These are phyloP conservation scores for Austroboletus sp. DNA, from an alignment of 1,284 basidiomycete species.

Conservation along the genomic window DNA sequence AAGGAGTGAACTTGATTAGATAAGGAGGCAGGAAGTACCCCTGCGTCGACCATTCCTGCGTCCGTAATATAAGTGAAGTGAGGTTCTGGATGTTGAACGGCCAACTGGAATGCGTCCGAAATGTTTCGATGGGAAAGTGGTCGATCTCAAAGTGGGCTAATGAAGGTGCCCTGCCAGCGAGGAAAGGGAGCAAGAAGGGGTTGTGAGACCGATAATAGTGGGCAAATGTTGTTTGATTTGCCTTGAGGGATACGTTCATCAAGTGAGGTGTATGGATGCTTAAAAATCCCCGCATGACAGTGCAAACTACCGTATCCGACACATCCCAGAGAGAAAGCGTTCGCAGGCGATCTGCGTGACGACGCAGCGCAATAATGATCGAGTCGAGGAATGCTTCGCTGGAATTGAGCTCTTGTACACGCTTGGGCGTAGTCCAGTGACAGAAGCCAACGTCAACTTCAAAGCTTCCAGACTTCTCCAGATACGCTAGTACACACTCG, in stretches of 20 bases:
- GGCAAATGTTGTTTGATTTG: constrained; percentile 1
- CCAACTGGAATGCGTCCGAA: constrained; percentile 2
- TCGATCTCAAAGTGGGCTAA: constrained; percentile 15
- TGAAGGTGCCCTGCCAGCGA: constrained; percentile 9
- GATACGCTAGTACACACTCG: constrained; percentile 2
- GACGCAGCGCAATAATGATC: constrained; percentile 1
- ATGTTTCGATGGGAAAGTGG: constrained; percentile 19
- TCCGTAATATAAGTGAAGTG: constrained; percentile 14
- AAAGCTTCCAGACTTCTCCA: constrained; percentile 10
- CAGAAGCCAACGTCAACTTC: constrained; percentile 12
- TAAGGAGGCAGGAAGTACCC: constrained; percentile 12
- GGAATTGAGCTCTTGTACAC: background rate
- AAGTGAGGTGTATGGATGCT: constrained; percentile 5
- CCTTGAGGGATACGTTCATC: constrained; percentile 14
- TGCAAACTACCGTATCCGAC: constrained; percentile 14
- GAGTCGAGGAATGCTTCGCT: constrained; percentile 4
- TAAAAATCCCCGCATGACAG: constrained; percentile 6
- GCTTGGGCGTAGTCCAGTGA: constrained; percentile 8
- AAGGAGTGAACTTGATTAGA: constrained; percentile 13
- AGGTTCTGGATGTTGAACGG: constrained; percentile 11
- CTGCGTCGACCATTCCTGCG: constrained; percentile 5
- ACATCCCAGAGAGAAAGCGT: constrained; percentile 17
- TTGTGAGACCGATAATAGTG: constrained; percentile 11
- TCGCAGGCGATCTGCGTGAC: constrained; percentile 8
- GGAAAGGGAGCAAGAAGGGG: constrained; percentile 13